Evolutionary conservation across 1,284 basidiomycete genomes (phyloP), one percentile per base, ranked within the genome.

Genomic region (Rhodotorula sp.): DNA sequence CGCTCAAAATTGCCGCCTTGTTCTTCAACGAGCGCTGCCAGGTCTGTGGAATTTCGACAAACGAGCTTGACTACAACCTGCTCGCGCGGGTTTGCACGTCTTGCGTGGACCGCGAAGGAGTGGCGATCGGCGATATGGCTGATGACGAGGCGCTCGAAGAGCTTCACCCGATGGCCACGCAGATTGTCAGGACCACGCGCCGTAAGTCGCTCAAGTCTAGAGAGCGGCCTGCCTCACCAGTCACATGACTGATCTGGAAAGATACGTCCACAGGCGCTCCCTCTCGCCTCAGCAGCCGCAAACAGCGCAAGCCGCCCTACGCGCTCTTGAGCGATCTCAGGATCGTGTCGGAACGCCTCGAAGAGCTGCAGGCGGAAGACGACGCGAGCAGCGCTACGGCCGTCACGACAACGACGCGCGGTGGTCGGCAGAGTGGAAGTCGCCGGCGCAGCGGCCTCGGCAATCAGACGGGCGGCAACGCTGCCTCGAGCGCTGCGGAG

Each of bases 11-110:
- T 6, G 55, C 55, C 3, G n/a, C 42, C 15, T 30, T 54, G 1
- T 6, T 67, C 17, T 63, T 45, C 42, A 49, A 58, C 48, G 24
- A n/a, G 37, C 8, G 26, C 15, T 67, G 66, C 56, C 37, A 62
- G 55, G 66, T 58, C 30, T n/a, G 63, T 6, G 18, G 0, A n/a
- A 12, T 12, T 6, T 3, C 1, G 8, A 7, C 20, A 24, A 45
- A 33, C 33, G 42, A 56, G 57, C 22, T 33, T 20, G 62, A 64
- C 56, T 45, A 26, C 45, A 33, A 44, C 44, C 51, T 68, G 3
- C 62, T 63, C 33, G 14, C 29, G 12, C 42, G 51, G 1, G 8
- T 63, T 7, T 67, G 53, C 26, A 17, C 24, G 29, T 6, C n/a
- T 26, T 54, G 66, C 60, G 17, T 6, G 24, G 55, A 53, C 29